A percentile compares a stretch with the other conserved stretches of the same genome.
phyloP scores from a whole-genome alignment of 345 rosid genomes.

The Heritiera fomes region DNA sequence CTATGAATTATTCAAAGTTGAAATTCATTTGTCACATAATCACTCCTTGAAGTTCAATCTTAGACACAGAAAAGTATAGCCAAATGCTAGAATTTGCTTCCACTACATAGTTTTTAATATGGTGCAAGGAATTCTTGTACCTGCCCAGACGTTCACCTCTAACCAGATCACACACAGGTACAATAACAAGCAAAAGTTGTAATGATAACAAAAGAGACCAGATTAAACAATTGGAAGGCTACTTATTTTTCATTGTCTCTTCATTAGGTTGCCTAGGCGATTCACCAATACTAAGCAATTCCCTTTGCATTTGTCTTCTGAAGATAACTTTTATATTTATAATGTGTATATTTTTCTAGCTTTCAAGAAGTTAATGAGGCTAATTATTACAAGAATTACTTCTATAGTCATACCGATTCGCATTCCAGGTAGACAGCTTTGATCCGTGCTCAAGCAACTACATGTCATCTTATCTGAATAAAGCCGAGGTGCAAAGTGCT shows the following conservation, averaged over 20 bases:
- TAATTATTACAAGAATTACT: neutral
- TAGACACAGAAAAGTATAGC: neutral
- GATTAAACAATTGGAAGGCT: neutral
- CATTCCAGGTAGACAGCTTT: neutral
- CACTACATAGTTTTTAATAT: no score
- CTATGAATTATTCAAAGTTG: neutral
- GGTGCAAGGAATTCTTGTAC: no score
- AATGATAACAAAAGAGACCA: neutral
- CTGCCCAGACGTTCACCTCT: no score
- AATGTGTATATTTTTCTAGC: neutral
- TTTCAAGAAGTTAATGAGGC: neutral
- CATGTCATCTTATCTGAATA: neutral
- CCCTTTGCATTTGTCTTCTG: no score
- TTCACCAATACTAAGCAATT: no score
- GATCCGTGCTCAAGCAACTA: slow-evolving; percentile 2
- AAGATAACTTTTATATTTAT: no score
- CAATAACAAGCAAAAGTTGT: no score
- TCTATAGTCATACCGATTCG: neutral
- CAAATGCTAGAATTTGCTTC: neutral
- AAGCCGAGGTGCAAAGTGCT: slow-evolving; percentile 4
- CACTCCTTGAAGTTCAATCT: no score
- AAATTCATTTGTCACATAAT: no score
- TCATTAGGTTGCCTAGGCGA: no score
- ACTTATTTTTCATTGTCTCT: neutral
- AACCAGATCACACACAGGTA: no score